Conservation (phyloP, 495 filamentous ascomycete genomes). For the Penicillium daleae region DNA sequence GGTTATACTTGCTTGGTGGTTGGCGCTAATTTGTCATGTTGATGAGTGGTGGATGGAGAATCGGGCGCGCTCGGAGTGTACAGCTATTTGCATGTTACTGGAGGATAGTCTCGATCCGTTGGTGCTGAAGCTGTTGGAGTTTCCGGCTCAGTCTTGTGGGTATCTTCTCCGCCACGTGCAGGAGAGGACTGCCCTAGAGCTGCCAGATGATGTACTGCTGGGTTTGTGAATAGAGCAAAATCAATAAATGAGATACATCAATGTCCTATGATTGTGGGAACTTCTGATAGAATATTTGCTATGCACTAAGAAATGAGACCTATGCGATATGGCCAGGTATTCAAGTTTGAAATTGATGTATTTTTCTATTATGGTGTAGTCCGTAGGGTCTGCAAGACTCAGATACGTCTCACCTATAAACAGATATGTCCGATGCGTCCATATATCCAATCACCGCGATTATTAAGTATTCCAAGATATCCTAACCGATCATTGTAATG, state of each 20-base stretch:
- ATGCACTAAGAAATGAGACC: background rate
- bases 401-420: background rate
- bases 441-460: slow-evolving; percentile 11
- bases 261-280: too few relatives aligned
- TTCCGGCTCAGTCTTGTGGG: slow-evolving; percentile 76
- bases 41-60: slow-evolving; percentile 47
- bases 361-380: slow-evolving; percentile 4
- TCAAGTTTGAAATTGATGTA: background rate
- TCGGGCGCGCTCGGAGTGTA: slow-evolving; percentile 46
- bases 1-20: slow-evolving; percentile 51
- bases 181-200: slow-evolving; percentile 18
- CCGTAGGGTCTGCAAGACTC: background rate
- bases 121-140: slow-evolving; percentile 32
- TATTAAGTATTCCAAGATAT: slow-evolving; percentile 25
- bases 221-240: slow-evolving; percentile 1
- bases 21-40: slow-evolving; percentile 38
- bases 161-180: slow-evolving; percentile 84
- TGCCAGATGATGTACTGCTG: background rate
- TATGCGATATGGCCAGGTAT: background rate
- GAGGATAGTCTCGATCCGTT: slow-evolving; percentile 34
- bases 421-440: slow-evolving; percentile 12
- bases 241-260: background rate
- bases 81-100: slow-evolving; percentile 51
- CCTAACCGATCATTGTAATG: slow-evolving; percentile 12
- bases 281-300: background rate